Conservation (phyloP, 352 stramenopile species). For the Porosira glacialis region DNA sequence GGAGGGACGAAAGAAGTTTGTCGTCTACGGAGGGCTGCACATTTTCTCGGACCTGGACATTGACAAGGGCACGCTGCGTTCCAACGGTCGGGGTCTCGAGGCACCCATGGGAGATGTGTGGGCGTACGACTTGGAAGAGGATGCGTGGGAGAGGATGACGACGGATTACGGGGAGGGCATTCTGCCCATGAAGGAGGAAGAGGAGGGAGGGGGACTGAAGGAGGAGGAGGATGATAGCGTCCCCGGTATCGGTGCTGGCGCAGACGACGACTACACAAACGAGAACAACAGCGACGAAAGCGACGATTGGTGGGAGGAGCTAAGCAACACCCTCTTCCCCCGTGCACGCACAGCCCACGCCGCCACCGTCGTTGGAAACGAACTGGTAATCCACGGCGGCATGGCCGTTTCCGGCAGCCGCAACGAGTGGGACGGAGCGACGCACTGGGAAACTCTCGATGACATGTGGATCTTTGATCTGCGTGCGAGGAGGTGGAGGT, state of each 20-base stretch:
- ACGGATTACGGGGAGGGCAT: constrained; percentile 33
- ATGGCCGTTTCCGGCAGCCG: constrained; percentile 30
- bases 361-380: constrained; percentile 52
- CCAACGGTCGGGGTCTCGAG: too few relatives aligned
- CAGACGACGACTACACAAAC: too few relatives aligned
- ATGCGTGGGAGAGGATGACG: constrained; percentile 48
- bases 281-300: constrained; percentile 9
- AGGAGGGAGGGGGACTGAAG: too few relatives aligned
- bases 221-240: constrained; percentile 2
- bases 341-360: constrained; percentile 51
- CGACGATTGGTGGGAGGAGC: constrained; percentile 25
- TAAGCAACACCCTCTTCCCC: constrained; percentile 29
- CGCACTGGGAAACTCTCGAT: constrained; percentile 44
- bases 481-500: constrained; percentile 39
- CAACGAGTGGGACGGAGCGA: constrained; percentile 46
- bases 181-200: background rate
- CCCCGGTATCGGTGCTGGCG: background rate
- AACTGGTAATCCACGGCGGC: constrained; percentile 58
- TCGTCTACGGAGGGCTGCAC: constrained; percentile 56
- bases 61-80: too few relatives aligned
- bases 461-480: constrained; percentile 65
- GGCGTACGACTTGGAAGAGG: constrained; percentile 42
- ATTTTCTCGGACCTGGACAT: too few relatives aligned
- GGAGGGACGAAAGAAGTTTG: constrained; percentile 30
- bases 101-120: constrained; percentile 64